Conservation (phyloP, 73 alveolate genomes). For the Breviolum minutum region DNA sequence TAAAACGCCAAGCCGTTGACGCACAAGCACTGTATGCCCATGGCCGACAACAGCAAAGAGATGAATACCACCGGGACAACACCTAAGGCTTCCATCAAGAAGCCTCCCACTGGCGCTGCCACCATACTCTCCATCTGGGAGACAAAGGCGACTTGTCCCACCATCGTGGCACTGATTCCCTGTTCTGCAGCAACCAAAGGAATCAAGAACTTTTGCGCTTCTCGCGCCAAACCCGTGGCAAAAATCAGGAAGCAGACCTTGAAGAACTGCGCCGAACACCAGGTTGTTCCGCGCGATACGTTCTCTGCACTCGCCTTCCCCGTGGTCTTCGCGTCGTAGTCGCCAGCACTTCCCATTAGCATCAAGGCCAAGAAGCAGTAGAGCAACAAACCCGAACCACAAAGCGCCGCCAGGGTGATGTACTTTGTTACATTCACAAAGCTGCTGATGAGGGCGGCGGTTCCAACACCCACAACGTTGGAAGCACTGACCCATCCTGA, state of each 20-base stretch:
- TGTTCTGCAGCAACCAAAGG: constrained; percentile 10
- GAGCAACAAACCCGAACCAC: constrained; percentile 7
- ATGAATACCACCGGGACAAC: constrained; percentile 22
- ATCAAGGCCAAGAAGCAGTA: not conserved
- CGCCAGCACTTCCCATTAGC: not conserved
- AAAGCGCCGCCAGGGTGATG: constrained; percentile 4
- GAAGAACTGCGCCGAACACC: not conserved
- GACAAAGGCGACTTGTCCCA: constrained; percentile 23
- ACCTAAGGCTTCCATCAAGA: constrained; percentile 15
- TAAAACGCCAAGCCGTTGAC: not conserved
- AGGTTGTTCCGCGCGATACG: not conserved
- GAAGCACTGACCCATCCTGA: constrained; percentile 56
- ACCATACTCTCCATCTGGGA: too few relatives aligned
- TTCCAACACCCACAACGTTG: constrained; percentile 25
- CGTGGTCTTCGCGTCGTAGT: not conserved
- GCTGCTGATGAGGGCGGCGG: constrained; percentile 15
- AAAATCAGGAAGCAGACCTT: constrained; percentile 55
- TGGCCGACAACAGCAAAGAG: constrained; percentile 39
- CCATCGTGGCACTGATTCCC: not conserved
- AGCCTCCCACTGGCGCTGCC: too few relatives aligned
- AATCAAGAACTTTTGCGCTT: constrained; percentile 56
- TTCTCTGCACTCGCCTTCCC: not conserved
- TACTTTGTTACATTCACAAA: constrained; percentile 7
- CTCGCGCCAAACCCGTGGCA: constrained; percentile 25
- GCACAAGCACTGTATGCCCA: constrained; percentile 24